These are phyloP conservation scores for Botryotinia globosa DNA, from an alignment of 2,329 filamentous ascomycete species.

Conservation along the genomic window DNA sequence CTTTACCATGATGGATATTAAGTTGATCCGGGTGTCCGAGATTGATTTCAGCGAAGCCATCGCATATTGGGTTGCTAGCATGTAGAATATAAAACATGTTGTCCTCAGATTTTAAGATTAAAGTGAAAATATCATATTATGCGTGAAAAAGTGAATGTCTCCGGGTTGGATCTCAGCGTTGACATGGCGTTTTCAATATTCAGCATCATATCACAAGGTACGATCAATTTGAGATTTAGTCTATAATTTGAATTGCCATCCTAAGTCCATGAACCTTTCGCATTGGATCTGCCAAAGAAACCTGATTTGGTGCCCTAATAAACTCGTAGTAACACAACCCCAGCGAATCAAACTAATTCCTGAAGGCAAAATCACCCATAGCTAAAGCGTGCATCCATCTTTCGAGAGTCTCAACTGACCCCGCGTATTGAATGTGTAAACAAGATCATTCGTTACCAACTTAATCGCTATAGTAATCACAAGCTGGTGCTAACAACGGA, in stretches of 20 bases:
- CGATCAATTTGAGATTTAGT: too few species aligned
- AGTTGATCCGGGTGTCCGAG: too few species aligned
- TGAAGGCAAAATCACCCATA: not conserved
- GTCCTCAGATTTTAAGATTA: too few species aligned
- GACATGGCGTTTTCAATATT: not conserved
- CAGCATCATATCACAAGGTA: not conserved
- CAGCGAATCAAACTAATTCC: not conserved
- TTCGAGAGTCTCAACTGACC: too few species aligned
- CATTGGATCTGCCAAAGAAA: fast-evolving
- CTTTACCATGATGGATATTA: not conserved
- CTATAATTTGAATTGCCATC: not conserved
- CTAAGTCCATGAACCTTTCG: not conserved
- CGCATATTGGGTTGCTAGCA: not conserved
- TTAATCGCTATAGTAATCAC: not conserved
- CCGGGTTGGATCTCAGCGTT: not conserved
- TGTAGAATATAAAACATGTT: not conserved
- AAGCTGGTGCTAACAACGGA: not conserved
- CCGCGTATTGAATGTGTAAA: too few species aligned
- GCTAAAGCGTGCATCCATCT: too few species aligned
- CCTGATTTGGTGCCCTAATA: too few species aligned
- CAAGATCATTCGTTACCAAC: not conserved
- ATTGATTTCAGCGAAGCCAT: too few species aligned
- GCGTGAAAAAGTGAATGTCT: too few species aligned
- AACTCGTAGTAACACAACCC: not conserved
- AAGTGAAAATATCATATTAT: not conserved